Evolutionary conservation across 1,284 basidiomycete genomes (phyloP), one percentile per base, ranked within the genome.

Genomic region (Phenoliferia sp.): DNA sequence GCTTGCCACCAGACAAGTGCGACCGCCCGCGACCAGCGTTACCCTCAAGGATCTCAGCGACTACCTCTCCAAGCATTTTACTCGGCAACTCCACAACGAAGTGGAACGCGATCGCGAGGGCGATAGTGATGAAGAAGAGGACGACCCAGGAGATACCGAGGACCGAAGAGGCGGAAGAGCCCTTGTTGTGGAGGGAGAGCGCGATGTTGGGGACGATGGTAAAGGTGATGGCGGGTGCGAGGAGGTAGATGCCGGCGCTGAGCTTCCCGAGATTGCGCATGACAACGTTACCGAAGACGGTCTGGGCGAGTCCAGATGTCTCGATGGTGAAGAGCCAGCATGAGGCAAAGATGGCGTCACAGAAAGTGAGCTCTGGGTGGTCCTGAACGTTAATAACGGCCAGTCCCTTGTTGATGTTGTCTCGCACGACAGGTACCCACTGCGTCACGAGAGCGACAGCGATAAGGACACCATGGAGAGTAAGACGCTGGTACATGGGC

Each of bases 191-290:
- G 60, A 78, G 67, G 22, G 62, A 69, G 34, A 76, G 64, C 22
- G 76, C 77, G 32, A 77, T 66, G 60, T 74, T 66, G 55, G 77
- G 77, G 2, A 78, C 75, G 66, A 77, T 62, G 29, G 77, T 76
- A 69, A 66, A 78, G 7, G 74, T 75, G 65, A 77, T 72, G 39
- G 75, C 74, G 29, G 77, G 73, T 12, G 75, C 73, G 59, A 78
- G 69, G 63, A 77, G 68, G 69, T 71, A 75, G 61, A 78, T 73
- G 57, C 77, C 77, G 15, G 77, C 71, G 17, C 72, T 63, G 59
- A 77, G 68, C 62, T 76, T 75, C 61, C 77, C 75, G 56, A 78
- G 68, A 33, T 69, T 65, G 35, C 77, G 68, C 70, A 77, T 73
- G 66, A 78, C 71, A 59, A 76, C 63, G 70, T 77, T 76, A 59